Evolutionary conservation across 495 filamentous ascomycete genomes (phyloP), one percentile per base, ranked within the genome.

Genomic region (Hypoxylon rickii): DNA sequence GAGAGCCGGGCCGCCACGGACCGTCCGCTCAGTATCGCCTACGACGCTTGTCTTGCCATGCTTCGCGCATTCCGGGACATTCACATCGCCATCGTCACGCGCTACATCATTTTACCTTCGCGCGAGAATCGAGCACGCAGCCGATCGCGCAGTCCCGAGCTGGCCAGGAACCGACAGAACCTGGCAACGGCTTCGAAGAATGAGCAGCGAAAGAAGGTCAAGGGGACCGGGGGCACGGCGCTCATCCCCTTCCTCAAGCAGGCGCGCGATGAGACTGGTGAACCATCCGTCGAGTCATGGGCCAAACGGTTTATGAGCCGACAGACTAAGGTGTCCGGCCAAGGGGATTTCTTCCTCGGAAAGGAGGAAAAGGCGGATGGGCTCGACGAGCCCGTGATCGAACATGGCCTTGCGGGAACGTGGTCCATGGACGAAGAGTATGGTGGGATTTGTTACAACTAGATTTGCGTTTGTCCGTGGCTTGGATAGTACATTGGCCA

Each of bases 231-330:
- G 16, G 93, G 93, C 6, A 97, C 93, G 0, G 87, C 91, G 1
- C 73, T 97, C 55, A 96, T 97, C 47, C 89, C 92, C 0, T 97
- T 97, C 68, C 75, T 97, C 44, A 96, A 96, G 67, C 93, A 97
- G 70, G 92, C 93, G 2, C 81, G 93, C 3, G 93, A 97, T 65
- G 94, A 99, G 76, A 97, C 93, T 3, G 89, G 90, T 33, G 94
- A 97, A 70, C 89, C 90, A 7, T 89, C 92, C 7, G 85, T 97
- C 17, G 88, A 93, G 59, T 79, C 83, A 2, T 96, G 91, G 92
- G 87, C 89, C 0, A 77, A 79, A 58, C 77, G 88, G 20, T 76
- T 96, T 49, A 82, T 95, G 68, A 89, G 80, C 47, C 83, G 77
- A 7, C 69, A 72, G 61, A 68, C 70, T 6, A 70, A 67, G 45